Percentiles rank a stretch among this genome's conserved stretches.
These are phyloP conservation scores for Plasmodium vivax DNA, from an alignment of 169 alveolate genomes.

Conservation along the genomic window DNA sequence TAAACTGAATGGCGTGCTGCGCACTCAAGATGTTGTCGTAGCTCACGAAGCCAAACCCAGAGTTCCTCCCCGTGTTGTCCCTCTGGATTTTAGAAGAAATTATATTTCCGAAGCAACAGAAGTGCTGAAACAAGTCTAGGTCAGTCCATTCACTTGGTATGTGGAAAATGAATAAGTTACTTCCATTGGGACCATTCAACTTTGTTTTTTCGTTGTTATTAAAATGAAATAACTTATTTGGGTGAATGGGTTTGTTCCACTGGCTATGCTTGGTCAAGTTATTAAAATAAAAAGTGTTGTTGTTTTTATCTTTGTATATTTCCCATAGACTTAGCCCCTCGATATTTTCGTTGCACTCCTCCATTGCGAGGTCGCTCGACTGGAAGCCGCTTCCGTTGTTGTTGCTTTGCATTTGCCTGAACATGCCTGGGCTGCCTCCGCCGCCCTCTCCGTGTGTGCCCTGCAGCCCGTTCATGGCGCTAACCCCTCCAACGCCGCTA, in stretches of 20 bases:
- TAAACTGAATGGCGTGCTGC: constrained; percentile 90
- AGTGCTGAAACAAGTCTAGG: constrained; percentile 87
- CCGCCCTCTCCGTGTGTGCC: neutral
- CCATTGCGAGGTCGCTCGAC: constrained; percentile 30
- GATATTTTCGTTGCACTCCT: constrained; percentile 78
- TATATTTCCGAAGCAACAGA: constrained; percentile 91
- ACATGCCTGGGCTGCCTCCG: neutral
- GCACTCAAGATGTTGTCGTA: constrained; percentile 90
- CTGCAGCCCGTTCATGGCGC: neutral
- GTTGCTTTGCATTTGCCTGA: constrained; percentile 24
- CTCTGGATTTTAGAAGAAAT: constrained; percentile 92
- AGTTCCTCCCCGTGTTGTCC: constrained; percentile 86
- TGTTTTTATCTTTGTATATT: constrained; percentile 81
- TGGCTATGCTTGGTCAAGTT: constrained; percentile 88
- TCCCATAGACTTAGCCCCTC: constrained; percentile 84
- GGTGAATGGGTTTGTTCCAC: constrained; percentile 92
- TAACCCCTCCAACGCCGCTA: neutral
- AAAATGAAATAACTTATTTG: constrained; percentile 74
- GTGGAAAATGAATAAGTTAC: constrained; percentile 93
- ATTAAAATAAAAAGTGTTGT: constrained; percentile 85
- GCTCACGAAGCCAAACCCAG: constrained; percentile 93
- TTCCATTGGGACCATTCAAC: constrained; percentile 91
- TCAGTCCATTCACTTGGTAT: constrained; percentile 93
- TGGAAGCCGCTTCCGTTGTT: constrained; percentile 8
- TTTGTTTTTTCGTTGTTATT: constrained; percentile 78